Evolutionary conservation across 1,284 basidiomycete species (phyloP).

Genomic region (Mycena citricolor): DNA sequence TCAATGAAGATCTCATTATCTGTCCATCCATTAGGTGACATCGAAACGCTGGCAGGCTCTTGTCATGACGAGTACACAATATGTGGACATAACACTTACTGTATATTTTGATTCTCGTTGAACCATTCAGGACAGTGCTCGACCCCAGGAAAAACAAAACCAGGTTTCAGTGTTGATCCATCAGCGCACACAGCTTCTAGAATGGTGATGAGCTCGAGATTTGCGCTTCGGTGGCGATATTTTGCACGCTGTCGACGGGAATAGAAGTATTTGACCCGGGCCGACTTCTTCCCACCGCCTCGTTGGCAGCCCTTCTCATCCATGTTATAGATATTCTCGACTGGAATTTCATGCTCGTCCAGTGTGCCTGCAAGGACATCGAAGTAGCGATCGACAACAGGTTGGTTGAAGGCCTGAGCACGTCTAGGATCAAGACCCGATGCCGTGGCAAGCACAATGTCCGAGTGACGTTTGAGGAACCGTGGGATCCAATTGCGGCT

Average conservation of each 20-base stretch:
- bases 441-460: slow-evolving; percentile 3
- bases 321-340: slow-evolving; percentile 41
- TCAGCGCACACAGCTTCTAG: not conserved
- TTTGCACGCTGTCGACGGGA: not conserved
- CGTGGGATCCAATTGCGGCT: slow-evolving; percentile 1
- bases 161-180: not conserved
- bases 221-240: not conserved
- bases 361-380: not conserved
- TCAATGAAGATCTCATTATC: slow-evolving; percentile 20
- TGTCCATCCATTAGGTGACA: slow-evolving; percentile 1
- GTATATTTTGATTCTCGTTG: not conserved
- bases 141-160: not conserved
- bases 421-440: slow-evolving; percentile 5
- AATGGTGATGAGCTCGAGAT: not conserved
- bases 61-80: too few relatives aligned
- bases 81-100: not conserved
- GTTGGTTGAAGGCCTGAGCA: slow-evolving; percentile 5
- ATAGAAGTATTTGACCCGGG: slow-evolving; percentile 2
- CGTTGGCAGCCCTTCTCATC: slow-evolving; percentile 39
- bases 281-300: slow-evolving; percentile 30
- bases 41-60: not conserved
- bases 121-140: not conserved
- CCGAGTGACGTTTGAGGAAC: not conserved
- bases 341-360: slow-evolving; percentile 27
- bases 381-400: slow-evolving; percentile 4